phyloP scores from a whole-genome alignment of 2,329 filamentous ascomycete genomes.

The Trichoderma asperellum region DNA sequence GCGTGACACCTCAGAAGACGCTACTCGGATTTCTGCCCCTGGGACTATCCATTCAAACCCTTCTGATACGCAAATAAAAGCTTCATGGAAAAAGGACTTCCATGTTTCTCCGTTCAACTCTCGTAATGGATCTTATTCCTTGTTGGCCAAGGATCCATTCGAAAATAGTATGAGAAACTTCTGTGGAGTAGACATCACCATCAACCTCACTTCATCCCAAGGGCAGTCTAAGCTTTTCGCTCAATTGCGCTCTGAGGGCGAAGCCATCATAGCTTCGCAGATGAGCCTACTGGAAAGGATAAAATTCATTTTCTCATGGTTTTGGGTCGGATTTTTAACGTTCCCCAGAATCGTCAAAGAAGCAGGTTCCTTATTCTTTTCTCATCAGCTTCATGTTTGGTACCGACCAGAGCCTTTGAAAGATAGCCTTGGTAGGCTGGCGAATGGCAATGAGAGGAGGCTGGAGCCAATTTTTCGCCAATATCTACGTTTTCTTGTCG shows the following conservation, averaged over 20 bases:
- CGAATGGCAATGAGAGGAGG: conserved; percentile 52
- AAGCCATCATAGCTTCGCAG: conserved; percentile 53
- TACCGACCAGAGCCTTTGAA: conserved; percentile 65
- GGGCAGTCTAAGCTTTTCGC: conserved; percentile 64
- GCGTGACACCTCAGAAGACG: conserved; percentile 36
- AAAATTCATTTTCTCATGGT: conserved; percentile 60
- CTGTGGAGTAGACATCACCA: conserved; percentile 59
- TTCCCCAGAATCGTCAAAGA: conserved; percentile 68
- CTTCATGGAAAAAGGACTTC: conserved; percentile 69
- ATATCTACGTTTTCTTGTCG: conserved; percentile 56
- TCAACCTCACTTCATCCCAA: conserved; percentile 65
- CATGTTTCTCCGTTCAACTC: conserved; percentile 78
- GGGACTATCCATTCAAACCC: neutral
- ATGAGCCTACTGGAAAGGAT: conserved; percentile 50
- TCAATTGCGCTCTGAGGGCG: conserved; percentile 58
- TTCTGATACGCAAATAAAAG: conserved; percentile 47
- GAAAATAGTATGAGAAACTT: conserved; percentile 43
- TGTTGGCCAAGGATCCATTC: conserved; percentile 54
- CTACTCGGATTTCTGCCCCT: conserved; percentile 25
- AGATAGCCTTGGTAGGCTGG: conserved; percentile 57
- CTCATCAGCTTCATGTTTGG: conserved; percentile 64
- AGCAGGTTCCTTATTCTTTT: conserved; percentile 61
- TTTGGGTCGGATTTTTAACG: conserved; percentile 69
- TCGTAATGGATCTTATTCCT: conserved; percentile 57
- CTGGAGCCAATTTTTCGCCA: conserved; percentile 53